Base-by-base conservation (phyloP, 257 asterid species). In the Catharanthus roseus region DNA sequence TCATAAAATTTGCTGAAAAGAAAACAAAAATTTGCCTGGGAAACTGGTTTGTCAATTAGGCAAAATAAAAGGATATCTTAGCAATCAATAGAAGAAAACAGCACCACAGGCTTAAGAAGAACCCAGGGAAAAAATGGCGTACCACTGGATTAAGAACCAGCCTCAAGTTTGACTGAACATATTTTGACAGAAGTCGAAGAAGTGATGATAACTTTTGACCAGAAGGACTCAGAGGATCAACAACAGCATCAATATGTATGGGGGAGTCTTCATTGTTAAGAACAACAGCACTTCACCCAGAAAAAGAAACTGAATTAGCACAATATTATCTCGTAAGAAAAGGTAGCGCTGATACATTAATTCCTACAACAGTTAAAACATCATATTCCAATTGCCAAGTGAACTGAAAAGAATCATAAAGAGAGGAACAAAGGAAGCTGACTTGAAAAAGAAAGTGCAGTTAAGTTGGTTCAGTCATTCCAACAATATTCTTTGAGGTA, bases 81-180 rank as follows among this genome's bases (percentile, higher is more conserved):
- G 21, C 45, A 33, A 34, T 61, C 44, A 61, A 61, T 47, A 47
- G 21, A 9, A 61, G 44, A 61, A 61, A 18, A 61, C 7, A 18
- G 15, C 44, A 61, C 34, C 19, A 16, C 13, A 31, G 4, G 16
- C 33, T 42, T 60, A 3, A 38, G 33, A 31, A 19, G 18, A 60
- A 34, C 34, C 38, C 18, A 12, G 51, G 58, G 63, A 66, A 62
- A n/a, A 67, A 66, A 55, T 29, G 72, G 79, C 88, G 77, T 85
- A 91, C 99, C 92, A 91, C 77, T 74, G 99, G 99, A 81, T 95
- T 95, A 71, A 95, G 96, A 75, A 91, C 93, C 74, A 95, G 93
- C 78, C 96, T 86, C 91, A 91, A 81, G 88, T 97, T 95, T 75
- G 99, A 97, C 75, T 84, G 95, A 78, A 84, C 69, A 42, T 85